These are phyloP conservation scores for Euclidium syriacum DNA, from an alignment of 345 rosid species.

Conservation along the genomic window DNA sequence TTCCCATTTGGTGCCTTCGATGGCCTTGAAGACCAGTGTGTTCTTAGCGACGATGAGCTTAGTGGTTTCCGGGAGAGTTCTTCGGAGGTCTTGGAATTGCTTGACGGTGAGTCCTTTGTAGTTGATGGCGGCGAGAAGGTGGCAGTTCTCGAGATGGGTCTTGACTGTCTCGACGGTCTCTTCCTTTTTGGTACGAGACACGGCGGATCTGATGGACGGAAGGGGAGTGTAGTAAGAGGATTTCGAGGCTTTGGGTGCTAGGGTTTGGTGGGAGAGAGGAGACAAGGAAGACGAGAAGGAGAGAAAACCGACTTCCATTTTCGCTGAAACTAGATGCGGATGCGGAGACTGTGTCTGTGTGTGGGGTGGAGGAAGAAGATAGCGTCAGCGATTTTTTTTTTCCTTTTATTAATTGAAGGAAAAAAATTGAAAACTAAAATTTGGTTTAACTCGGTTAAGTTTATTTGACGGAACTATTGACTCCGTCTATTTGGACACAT, in stretches of 20 bases:
- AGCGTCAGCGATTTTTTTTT: neutral
- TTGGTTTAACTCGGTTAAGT: too few species aligned
- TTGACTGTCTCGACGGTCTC: slow-evolving; percentile 78
- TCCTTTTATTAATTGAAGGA: neutral
- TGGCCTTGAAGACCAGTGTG: slow-evolving; percentile 77
- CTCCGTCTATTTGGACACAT: neutral
- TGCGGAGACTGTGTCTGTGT: slow-evolving; percentile 9
- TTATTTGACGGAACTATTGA: neutral
- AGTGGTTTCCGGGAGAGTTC: slow-evolving; percentile 62
- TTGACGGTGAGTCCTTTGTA: slow-evolving; percentile 81
- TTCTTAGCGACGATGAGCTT: slow-evolving; percentile 81
- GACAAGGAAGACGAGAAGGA: slow-evolving; percentile 51
- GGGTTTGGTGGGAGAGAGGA: slow-evolving; percentile 24
- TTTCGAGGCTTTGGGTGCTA: slow-evolving; percentile 20
- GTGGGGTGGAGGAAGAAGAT: slow-evolving; percentile 19
- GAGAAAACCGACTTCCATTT: slow-evolving; percentile 68
- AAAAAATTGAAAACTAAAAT: too few species aligned
- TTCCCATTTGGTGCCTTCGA: slow-evolving; percentile 85
- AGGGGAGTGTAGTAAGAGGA: slow-evolving; percentile 19
- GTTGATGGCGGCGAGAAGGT: slow-evolving; percentile 70
- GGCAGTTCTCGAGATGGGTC: slow-evolving; percentile 72
- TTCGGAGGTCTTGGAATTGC: slow-evolving; percentile 75
- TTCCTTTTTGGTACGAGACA: slow-evolving; percentile 77
- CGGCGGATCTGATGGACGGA: slow-evolving; percentile 60
- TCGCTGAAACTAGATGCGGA: slow-evolving; percentile 1